phyloP scores from a whole-genome alignment of 176 grass and related monocot species.

The Cenchrus purpureus region DNA sequence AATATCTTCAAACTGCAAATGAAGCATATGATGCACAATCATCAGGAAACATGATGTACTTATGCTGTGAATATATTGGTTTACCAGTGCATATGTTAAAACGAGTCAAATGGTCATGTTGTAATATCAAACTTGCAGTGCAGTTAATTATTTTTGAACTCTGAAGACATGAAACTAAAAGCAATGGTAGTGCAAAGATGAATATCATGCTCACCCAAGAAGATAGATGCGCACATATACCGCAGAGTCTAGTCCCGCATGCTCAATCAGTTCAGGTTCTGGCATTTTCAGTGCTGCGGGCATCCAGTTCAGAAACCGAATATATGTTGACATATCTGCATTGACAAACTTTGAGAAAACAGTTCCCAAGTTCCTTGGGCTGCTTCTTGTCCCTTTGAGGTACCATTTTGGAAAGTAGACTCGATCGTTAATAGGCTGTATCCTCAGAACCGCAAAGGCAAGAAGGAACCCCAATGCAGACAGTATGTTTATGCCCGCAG shows the following conservation, averaged over 20 bases:
- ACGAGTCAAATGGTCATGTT: neutral
- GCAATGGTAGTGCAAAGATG: slow-evolving; percentile 1
- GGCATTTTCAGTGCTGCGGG: slow-evolving; percentile 93
- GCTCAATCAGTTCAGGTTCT: slow-evolving; percentile 80
- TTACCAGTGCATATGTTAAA: neutral
- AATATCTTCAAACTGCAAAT: slow-evolving; percentile 91
- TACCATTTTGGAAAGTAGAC: slow-evolving; percentile 98
- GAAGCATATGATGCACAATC: slow-evolving; percentile 22
- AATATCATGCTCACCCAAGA: slow-evolving; percentile 70
- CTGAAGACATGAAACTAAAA: slow-evolving; percentile 31
- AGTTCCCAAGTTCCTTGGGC: slow-evolving; percentile 57
- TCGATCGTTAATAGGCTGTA: slow-evolving; percentile 88
- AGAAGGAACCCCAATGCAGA: slow-evolving; percentile 82
- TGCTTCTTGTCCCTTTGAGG: slow-evolving; percentile 88
- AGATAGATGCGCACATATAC: slow-evolving; percentile 90
- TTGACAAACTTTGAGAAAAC: slow-evolving; percentile 79
- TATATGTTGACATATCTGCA: slow-evolving; percentile 71
- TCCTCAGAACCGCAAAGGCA: slow-evolving; percentile 77
- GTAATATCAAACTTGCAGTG: slow-evolving; percentile 4
- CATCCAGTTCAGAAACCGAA: slow-evolving; percentile 96
- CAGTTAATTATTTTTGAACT: neutral
- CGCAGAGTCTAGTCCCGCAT: slow-evolving; percentile 85
- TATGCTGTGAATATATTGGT: slow-evolving; percentile 1
- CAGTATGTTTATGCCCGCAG: slow-evolving; percentile 79
- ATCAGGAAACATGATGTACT: slow-evolving; percentile 35